phyloP scores from a whole-genome alignment of 2,329 filamentous ascomycete genomes.

The Pyrenochaeta sp. region DNA sequence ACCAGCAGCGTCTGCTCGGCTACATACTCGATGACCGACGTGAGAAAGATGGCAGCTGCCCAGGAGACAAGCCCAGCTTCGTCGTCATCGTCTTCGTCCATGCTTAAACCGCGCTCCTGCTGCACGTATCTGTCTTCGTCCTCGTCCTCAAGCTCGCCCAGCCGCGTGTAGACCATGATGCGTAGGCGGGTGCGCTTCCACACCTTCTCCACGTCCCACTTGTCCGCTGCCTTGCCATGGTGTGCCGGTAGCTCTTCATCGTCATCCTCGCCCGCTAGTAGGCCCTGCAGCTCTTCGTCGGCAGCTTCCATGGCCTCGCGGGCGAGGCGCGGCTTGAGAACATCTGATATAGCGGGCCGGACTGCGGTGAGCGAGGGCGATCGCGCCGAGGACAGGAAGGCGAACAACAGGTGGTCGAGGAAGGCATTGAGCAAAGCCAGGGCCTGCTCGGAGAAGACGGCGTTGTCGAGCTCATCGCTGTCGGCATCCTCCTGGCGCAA shows the following conservation, averaged over 20 bases:
- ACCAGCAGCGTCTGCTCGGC: constrained; percentile 91
- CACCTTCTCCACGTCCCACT: constrained; percentile 89
- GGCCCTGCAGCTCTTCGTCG: constrained; percentile 87
- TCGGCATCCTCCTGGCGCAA: constrained; percentile 74
- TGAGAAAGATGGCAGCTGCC: constrained; percentile 93
- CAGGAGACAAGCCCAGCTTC: constrained; percentile 72
- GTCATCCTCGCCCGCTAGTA: constrained; percentile 79
- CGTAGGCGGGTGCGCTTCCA: constrained; percentile 94
- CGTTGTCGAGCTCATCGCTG: constrained; percentile 66
- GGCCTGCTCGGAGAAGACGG: constrained; percentile 75
- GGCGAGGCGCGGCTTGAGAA: constrained; percentile 88
- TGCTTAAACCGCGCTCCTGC: constrained; percentile 71
- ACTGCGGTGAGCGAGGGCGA: constrained; percentile 79
- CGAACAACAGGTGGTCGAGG: constrained; percentile 91
- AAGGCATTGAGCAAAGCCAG: constrained; percentile 87
- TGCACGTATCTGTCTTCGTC: constrained; percentile 91
- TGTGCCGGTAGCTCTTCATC: constrained; percentile 49
- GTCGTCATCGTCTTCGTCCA: constrained; percentile 55
- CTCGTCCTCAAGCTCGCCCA: constrained; percentile 97
- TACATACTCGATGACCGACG: constrained; percentile 92
- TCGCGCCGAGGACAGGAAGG: constrained; percentile 80
- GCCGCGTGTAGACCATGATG: constrained; percentile 97
- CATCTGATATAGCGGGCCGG: constrained; percentile 82
- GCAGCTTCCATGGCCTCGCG: constrained; percentile 83
- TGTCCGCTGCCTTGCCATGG: constrained; percentile 52